A percentile compares a stretch with the other conserved stretches of the same genome.
These are phyloP conservation scores for Nitzschia palea DNA, from an alignment of 108 stramenopile genomes.

Conservation along the genomic window DNA sequence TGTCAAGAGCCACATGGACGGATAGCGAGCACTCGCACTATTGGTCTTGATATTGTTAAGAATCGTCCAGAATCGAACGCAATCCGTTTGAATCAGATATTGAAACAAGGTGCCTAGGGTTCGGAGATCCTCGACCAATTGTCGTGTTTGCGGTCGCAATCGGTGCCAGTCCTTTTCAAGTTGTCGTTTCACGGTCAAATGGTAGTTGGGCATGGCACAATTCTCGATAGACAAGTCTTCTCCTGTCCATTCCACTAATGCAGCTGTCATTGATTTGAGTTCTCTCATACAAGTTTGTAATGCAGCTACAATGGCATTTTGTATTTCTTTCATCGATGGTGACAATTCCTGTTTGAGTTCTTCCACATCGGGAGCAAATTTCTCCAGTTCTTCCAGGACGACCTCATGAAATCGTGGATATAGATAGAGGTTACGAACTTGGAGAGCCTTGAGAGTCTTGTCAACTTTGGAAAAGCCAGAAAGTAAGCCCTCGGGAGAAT, in stretches of 20 bases:
- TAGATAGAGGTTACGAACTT: constrained; percentile 83
- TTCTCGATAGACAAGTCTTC: constrained; percentile 82
- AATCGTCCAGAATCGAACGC: constrained; percentile 85
- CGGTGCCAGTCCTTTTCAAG: constrained; percentile 97
- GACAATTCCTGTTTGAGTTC: constrained; percentile 88
- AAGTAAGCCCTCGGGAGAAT: constrained; percentile 80
- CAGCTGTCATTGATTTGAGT: constrained; percentile 58
- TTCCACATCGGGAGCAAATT: constrained; percentile 71
- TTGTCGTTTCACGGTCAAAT: constrained; percentile 79
- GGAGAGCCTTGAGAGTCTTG: constrained; percentile 79
- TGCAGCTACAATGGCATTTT: constrained; percentile 83
- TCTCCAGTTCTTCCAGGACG: constrained; percentile 80
- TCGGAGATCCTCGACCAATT: constrained; percentile 87
- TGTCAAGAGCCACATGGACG: constrained; percentile 90
- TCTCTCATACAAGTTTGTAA: constrained; percentile 89
- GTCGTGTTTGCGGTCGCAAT: constrained; percentile 78
- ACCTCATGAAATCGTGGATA: constrained; percentile 94
- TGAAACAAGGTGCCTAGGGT: constrained; percentile 90
- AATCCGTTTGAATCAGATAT: constrained; percentile 90
- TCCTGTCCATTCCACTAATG: constrained; percentile 63
- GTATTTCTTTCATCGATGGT: constrained; percentile 84
- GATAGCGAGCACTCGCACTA: constrained; percentile 56
- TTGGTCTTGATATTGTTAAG: constrained; percentile 75
- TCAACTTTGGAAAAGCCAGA: constrained; percentile 90
- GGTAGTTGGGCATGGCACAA: constrained; percentile 88